phyloP scores from a whole-genome alignment of 495 filamentous ascomycete genomes.

The Aspergillus baeticus region DNA sequence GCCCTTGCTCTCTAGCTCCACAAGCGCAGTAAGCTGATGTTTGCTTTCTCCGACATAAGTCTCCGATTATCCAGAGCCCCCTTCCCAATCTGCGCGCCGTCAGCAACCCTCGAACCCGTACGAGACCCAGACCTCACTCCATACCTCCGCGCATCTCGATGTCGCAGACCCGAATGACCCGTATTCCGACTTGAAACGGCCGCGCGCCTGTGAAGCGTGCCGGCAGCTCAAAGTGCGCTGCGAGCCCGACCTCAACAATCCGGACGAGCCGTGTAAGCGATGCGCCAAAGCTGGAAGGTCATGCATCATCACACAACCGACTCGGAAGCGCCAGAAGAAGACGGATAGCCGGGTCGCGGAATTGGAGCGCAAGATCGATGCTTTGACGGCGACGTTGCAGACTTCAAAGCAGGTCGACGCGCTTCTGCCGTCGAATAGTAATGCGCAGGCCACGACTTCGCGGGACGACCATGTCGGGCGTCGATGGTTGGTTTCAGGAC shows the following conservation, averaged over 20 bases:
- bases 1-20: neutral
- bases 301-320: constrained; percentile 81
- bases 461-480: constrained; percentile 12
- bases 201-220: constrained; percentile 91
- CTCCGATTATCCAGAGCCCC: constrained; percentile 32
- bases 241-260: constrained; percentile 60
- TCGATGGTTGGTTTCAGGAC: constrained; percentile 20
- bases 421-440: constrained; percentile 6
- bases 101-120: constrained; percentile 8
- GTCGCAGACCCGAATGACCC: constrained; percentile 34
- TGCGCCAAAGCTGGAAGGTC: constrained; percentile 79
- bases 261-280: constrained; percentile 71
- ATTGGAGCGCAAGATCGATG: constrained; percentile 92
- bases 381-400: constrained; percentile 73
- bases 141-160: constrained; percentile 7
- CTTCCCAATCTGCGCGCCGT: constrained; percentile 18
- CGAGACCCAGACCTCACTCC: neutral
- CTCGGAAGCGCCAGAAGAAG: constrained; percentile 88
- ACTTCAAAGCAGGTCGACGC: constrained; percentile 34
- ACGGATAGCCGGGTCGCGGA: constrained; percentile 89
- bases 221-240: constrained; percentile 88
- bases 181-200: constrained; percentile 64
- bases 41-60: constrained; percentile 10
- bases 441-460: constrained; percentile 3
- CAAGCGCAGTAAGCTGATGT: constrained; percentile 8